phyloP scores from a whole-genome alignment of 495 filamentous ascomycete species.

The Aspergillus nidulans region DNA sequence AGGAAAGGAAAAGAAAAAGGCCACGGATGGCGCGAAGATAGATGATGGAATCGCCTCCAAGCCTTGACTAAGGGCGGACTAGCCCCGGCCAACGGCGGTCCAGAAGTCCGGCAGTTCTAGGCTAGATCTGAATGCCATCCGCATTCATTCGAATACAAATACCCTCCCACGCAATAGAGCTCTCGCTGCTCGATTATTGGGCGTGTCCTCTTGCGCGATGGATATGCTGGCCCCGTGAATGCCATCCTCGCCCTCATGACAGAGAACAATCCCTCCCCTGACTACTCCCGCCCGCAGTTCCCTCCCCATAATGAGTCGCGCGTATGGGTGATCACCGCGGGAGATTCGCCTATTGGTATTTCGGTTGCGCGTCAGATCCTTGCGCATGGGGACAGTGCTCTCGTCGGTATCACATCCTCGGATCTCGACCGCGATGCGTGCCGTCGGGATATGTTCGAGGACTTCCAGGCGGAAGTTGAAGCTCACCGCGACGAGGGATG shows the following conservation, averaged over 20 bases:
- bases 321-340: constrained; percentile 87
- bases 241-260: constrained; percentile 30
- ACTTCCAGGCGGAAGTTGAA: constrained; percentile 66
- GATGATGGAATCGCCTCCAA: background rate
- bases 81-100: constrained; percentile 10
- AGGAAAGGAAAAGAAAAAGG: constrained; percentile 23
- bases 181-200: background rate
- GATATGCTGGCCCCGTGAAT: constrained; percentile 23
- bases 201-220: constrained; percentile 25
- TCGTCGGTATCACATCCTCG: constrained; percentile 66
- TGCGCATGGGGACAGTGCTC: constrained; percentile 79
- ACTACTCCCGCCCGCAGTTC: constrained; percentile 47
- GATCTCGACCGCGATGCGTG: constrained; percentile 39
- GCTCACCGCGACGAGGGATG: constrained; percentile 48
- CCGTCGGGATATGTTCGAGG: constrained; percentile 47
- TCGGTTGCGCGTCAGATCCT: constrained; percentile 69
- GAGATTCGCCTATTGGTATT: constrained; percentile 73
- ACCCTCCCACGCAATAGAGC: background rate
- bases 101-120: constrained; percentile 17
- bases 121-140: constrained; percentile 3
- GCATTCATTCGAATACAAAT: no score
- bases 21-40: constrained; percentile 17
- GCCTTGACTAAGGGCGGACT: constrained; percentile 1
- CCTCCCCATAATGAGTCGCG: constrained; percentile 55
- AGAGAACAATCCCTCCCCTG: constrained; percentile 34